Percentiles rank a stretch among this genome's conserved stretches.
Conservation (phyloP, 495 filamentous ascomycete species). For the Trichoderma asperelloides region DNA sequence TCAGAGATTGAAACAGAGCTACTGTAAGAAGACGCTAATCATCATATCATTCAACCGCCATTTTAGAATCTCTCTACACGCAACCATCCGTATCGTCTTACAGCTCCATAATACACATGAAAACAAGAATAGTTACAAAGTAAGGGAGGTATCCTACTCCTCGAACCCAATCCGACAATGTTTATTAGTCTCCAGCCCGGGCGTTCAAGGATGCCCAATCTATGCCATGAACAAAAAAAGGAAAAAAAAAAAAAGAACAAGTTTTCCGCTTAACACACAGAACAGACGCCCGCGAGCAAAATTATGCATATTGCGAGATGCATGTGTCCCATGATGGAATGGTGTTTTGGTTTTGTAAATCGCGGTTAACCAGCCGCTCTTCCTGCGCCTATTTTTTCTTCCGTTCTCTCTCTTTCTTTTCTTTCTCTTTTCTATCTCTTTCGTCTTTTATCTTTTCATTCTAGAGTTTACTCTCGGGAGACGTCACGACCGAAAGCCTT, state of each 20-base stretch:
- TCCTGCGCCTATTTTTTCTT: background rate
- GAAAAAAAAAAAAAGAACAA: background rate
- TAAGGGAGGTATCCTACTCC: background rate
- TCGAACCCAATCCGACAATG: background rate
- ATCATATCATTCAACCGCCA: too few relatives aligned
- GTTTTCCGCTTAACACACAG: slow-evolving; percentile 2
- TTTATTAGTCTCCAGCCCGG: slow-evolving; percentile 1
- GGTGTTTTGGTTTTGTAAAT: background rate
- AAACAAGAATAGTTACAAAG: background rate
- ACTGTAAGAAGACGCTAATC: too few relatives aligned
- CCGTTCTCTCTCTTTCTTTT: background rate
- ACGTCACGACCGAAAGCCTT: slow-evolving; percentile 93
- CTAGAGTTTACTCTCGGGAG: slow-evolving; percentile 67
- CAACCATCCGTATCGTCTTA: background rate
- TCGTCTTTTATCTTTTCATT: background rate
- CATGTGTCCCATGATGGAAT: background rate
- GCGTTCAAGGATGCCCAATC: background rate
- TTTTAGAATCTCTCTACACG: too few relatives aligned
- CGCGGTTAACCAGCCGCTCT: background rate
- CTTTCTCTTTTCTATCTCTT: background rate
- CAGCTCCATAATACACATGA: background rate
- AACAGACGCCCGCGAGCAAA: slow-evolving; percentile 6
- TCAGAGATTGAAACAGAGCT: too few relatives aligned
- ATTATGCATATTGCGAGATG: slow-evolving; percentile 3
- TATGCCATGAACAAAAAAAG: slow-evolving; percentile 8